Conservation (phyloP, 768 basidiomycete genomes). For the Amanita molliuscula region DNA sequence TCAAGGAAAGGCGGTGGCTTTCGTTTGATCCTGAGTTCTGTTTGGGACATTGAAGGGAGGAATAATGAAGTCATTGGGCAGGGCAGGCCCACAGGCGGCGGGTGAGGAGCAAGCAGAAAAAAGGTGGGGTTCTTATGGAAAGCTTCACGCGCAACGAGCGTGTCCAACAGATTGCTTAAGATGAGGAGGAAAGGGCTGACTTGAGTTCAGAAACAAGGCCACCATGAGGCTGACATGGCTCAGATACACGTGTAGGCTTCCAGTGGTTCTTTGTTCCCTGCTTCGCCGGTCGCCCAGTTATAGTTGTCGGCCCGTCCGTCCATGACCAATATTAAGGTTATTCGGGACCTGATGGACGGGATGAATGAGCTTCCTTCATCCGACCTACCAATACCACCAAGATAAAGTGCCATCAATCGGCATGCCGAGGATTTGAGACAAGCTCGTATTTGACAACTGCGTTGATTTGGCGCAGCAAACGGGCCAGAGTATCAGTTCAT, state of each 20-base stretch:
- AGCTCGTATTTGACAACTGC: background rate
- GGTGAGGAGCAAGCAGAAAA: background rate
- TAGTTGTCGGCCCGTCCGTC: too few species aligned
- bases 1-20: constrained; percentile 49
- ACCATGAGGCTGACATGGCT: constrained; percentile 6
- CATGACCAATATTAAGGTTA: background rate
- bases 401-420: background rate
- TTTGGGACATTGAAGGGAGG: constrained; percentile 4
- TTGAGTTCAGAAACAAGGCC: constrained; percentile 4
- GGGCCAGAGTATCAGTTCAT: background rate
- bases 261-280: background rate
- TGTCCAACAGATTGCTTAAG: background rate
- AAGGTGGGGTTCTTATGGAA: constrained; percentile 1
- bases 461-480: too few species aligned
- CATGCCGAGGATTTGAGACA: background rate
- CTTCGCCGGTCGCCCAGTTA: background rate
- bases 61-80: constrained; percentile 3
- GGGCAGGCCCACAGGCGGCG: background rate
- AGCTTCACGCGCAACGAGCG: constrained; percentile 4
- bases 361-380: constrained; percentile 2
- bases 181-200: constrained; percentile 4
- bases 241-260: constrained; percentile 6
- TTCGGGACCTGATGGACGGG: background rate
- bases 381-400: constrained; percentile 4
- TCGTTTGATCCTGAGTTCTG: constrained; percentile 26